phyloP scores from a whole-genome alignment of 2,329 filamentous ascomycete genomes.

The Microdochium trichocladiopsis region DNA sequence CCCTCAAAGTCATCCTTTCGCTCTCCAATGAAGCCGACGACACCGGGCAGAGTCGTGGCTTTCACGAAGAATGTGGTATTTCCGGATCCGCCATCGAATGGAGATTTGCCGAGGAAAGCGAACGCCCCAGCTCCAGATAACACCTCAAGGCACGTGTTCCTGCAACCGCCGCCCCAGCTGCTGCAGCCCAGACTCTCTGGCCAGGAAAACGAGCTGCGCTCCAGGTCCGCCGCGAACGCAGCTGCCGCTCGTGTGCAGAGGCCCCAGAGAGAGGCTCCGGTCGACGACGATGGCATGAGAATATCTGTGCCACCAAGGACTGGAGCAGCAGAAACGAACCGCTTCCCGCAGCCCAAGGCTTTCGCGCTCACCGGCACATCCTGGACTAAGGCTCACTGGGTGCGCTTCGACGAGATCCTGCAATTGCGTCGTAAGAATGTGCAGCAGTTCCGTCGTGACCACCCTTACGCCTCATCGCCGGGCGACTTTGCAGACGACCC shows the following conservation, averaged over 20 bases:
- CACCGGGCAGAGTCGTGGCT: conserved; percentile 50
- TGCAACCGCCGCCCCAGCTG: background rate
- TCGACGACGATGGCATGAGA: background rate
- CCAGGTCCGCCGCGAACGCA: background rate
- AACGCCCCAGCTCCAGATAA: background rate
- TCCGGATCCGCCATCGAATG: conserved; percentile 21
- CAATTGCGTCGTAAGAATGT: conserved; percentile 37
- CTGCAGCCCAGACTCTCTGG: background rate
- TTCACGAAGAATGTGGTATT: conserved; percentile 45
- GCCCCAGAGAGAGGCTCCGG: background rate
- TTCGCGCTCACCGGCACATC: conserved; percentile 12
- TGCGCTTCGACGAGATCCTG: conserved; percentile 42
- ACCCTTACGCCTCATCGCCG: background rate
- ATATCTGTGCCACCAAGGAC: conserved; percentile 1
- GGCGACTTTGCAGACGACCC: background rate
- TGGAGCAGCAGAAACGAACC: conserved; percentile 17
- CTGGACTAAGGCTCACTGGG: conserved; percentile 48
- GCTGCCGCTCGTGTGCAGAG: background rate
- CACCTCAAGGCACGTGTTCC: background rate
- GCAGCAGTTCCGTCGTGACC: conserved; percentile 21
- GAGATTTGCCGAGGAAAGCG: background rate
- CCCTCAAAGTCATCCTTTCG: conserved; percentile 50
- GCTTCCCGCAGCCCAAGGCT: conserved; percentile 13
- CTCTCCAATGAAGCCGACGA: conserved; percentile 50
- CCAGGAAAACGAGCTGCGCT: background rate